A percentile compares a stretch with the other conserved stretches of the same genome.
These are phyloP conservation scores for Aspergillus udagawae DNA, from an alignment of 2,329 filamentous ascomycete species.

Conservation along the genomic window DNA sequence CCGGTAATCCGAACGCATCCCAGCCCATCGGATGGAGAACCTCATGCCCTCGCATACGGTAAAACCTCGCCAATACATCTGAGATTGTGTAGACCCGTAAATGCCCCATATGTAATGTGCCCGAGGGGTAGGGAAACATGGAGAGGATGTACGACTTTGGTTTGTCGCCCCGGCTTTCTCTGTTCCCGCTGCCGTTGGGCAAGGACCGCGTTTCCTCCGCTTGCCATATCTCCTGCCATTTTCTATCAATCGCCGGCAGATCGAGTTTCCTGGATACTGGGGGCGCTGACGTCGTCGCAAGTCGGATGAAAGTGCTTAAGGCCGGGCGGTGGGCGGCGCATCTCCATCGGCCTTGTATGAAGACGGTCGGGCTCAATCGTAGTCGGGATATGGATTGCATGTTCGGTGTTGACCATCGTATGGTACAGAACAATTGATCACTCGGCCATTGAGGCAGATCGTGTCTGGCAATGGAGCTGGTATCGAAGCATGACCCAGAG, in stretches of 20 bases:
- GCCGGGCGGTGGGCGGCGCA: conserved; percentile 12
- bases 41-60: conserved; percentile 66
- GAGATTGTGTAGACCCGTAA: conserved; percentile 87
- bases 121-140: conserved; percentile 93
- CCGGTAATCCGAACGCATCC: conserved; percentile 88
- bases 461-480: not conserved
- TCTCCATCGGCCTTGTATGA: conserved; percentile 17
- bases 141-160: conserved; percentile 67
- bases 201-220: conserved; percentile 8
- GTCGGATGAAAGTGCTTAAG: conserved; percentile 16
- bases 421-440: not conserved
- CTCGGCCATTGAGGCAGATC: not conserved
- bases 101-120: conserved; percentile 80
- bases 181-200: not conserved
- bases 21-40: conserved; percentile 90
- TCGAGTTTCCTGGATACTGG: conserved; percentile 31
- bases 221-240: conserved; percentile 54
- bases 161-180: conserved; percentile 18
- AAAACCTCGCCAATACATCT: conserved; percentile 75
- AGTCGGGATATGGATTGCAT: conserved; percentile 28
- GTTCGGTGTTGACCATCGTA: conserved; percentile 20
- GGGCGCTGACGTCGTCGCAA: conserved; percentile 21
- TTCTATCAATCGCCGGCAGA: conserved; percentile 46
- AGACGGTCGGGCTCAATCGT: conserved; percentile 19
- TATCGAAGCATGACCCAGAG: not conserved